Conservation (phyloP, 108 stramenopile genomes). For the Asterionellopsis glacialis region DNA sequence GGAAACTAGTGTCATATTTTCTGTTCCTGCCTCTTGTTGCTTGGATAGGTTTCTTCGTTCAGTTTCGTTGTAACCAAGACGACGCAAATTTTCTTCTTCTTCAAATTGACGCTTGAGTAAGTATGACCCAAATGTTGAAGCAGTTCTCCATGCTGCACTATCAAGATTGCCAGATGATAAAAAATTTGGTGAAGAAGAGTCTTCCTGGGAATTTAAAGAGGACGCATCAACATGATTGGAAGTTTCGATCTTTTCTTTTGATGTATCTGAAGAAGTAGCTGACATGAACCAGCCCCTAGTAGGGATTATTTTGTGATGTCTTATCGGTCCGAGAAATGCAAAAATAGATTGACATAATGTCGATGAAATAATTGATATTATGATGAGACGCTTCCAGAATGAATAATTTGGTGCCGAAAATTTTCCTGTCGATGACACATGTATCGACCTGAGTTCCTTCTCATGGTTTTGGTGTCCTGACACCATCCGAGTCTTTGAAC, state of each 20-base stretch:
- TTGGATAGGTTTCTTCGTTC: background rate
- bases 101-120: slow-evolving; percentile 3
- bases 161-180: background rate
- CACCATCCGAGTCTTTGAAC: too few species aligned
- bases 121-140: background rate
- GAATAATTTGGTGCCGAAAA: too few species aligned
- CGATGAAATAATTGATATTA: too few species aligned
- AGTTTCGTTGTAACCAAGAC: background rate
- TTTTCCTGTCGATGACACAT: too few species aligned
- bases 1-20: background rate
- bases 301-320: too few species aligned
- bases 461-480: too few species aligned
- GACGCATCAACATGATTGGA: background rate
- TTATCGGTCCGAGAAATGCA: too few species aligned
- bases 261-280: too few species aligned
- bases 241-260: background rate
- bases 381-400: too few species aligned
- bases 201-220: background rate
- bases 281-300: too few species aligned
- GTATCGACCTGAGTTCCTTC: too few species aligned
- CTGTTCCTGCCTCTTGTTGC: background rate
- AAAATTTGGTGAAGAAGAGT: background rate
- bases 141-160: background rate
- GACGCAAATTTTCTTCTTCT: slow-evolving; percentile 7
- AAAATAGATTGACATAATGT: too few species aligned